Conservation (phyloP, 1,139 yeast species). For the Yamadazyma friedrichii region DNA sequence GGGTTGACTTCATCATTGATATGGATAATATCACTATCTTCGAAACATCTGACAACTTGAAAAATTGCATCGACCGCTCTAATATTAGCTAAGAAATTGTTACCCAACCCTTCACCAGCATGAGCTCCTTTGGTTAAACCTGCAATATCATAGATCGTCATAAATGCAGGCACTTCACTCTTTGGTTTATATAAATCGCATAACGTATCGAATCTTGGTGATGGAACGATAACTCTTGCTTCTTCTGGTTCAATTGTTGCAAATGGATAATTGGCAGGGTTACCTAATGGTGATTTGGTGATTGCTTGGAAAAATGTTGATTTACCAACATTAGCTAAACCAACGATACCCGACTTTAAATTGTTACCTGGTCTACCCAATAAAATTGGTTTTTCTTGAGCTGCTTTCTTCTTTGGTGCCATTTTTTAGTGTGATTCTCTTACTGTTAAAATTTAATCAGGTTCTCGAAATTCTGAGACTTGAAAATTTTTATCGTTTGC, state of each 20-base stretch:
- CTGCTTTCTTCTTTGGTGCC: slow-evolving; percentile 94
- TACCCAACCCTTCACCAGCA: slow-evolving; percentile 97
- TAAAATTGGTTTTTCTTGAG: slow-evolving; percentile 80
- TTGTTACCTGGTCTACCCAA: slow-evolving; percentile 99
- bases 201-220: slow-evolving; percentile 79
- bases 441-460: neutral
- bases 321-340: slow-evolving; percentile 95
- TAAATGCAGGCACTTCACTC: slow-evolving; percentile 86
- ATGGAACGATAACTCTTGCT: slow-evolving; percentile 95
- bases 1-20: slow-evolving; percentile 98
- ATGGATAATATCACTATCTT: slow-evolving; percentile 96
- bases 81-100: slow-evolving; percentile 94
- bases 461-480: neutral
- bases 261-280: slow-evolving; percentile 97
- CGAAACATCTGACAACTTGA: slow-evolving; percentile 97
- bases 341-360: slow-evolving; percentile 94
- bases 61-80: slow-evolving; percentile 98
- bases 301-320: slow-evolving; percentile 88
- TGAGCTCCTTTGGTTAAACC: slow-evolving; percentile 98
- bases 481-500: slow-evolving; percentile 12
- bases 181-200: slow-evolving; percentile 76
- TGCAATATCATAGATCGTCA: slow-evolving; percentile 95
- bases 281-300: slow-evolving; percentile 89
- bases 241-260: slow-evolving; percentile 99
- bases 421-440: slow-evolving; percentile 29